Conservation (phyloP, 2,329 filamentous ascomycete genomes). For the Fusarium sp. region DNA sequence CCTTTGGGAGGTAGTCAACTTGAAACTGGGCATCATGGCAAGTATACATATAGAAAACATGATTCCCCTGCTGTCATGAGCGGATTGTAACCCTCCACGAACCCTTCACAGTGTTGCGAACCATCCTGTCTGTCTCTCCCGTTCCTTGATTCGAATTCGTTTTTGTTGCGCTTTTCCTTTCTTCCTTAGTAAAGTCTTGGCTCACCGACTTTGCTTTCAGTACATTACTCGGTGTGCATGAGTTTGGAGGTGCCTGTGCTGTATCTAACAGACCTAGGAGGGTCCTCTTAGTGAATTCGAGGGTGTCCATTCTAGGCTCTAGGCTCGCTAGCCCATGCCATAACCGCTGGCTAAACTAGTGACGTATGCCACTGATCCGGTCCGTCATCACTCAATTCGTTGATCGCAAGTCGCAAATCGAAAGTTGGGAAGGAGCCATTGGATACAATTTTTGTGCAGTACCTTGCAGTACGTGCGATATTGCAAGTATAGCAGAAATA, state of each 20-base stretch:
- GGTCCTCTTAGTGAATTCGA: conserved; percentile 37
- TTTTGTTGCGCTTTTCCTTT: conserved; percentile 14
- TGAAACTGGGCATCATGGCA: conserved; percentile 17
- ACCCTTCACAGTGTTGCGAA: conserved; percentile 2
- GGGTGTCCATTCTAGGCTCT: conserved; percentile 27
- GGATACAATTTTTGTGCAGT: neutral
- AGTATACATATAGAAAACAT: conserved; percentile 43
- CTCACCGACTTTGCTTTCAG: conserved; percentile 39
- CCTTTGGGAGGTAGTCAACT: neutral
- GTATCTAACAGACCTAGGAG: conserved; percentile 8
- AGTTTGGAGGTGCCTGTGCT: conserved; percentile 17
- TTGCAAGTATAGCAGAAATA: conserved; percentile 5
- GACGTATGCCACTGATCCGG: conserved; percentile 43
- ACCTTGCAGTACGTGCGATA: conserved; percentile 21
- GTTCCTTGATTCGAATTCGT: conserved; percentile 22
- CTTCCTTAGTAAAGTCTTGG: conserved; percentile 13
- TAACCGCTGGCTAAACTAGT: conserved; percentile 27
- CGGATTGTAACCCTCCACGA: conserved; percentile 22
- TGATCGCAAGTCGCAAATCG: conserved; percentile 30
- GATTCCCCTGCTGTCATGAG: conserved; percentile 23
- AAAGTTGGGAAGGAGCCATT: neutral
- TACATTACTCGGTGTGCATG: conserved; percentile 31
- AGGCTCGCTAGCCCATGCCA: conserved; percentile 35
- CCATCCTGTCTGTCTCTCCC: neutral
- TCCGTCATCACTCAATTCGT: conserved; percentile 41